Evolutionary conservation across 192 early-diverging fungal genomes (phyloP), one percentile per base, ranked within the genome.

Genomic region (Backusella liffmaniae): DNA sequence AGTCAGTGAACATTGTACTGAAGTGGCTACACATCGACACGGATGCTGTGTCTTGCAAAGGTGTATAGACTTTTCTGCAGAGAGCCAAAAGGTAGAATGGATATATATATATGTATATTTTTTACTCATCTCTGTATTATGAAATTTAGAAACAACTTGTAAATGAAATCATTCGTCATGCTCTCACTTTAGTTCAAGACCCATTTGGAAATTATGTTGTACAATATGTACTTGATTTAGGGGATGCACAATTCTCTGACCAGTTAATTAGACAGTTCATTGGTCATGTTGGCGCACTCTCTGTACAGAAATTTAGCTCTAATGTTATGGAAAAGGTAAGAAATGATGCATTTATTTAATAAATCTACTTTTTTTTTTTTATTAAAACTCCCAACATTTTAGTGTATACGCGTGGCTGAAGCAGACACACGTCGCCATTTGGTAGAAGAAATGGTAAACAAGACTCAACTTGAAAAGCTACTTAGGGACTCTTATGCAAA

Each of bases 121-220:
- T 41, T 9, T 66, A 42, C 36, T 34, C 30, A 39, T 66, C 51
- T 35, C 36, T 62, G 15, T 32, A 30, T 59, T 59, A 5, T 73
- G 70, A 74, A 53, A 26, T 75, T 88, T 62, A 78, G 78, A 77
- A 76, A 13, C 93, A 94, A 85, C 80, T 96, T 29, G 93, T 95
- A 9, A 80, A 82, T 1, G 94, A 92, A 70, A 91, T 96, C 35
- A 92, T 91, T 21, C 84, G 79, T 36, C 76, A 95, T 80, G 93
- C 91, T 1, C 80, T 95, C 29, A 81, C 87, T 0, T 85, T 96
- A 68, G 95, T 96, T 5, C 89, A 95, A 79, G 95, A 96, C 76
- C 93, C 93, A 30, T 96, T 92, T 83, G 95, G 94, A 26, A 96
- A 96, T 88, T 96, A 96, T 75, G 95, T 96, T 4, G 93, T 96